A percentile compares a stretch with the other conserved stretches of the same genome.
phyloP scores from a whole-genome alignment of 1,139 yeast species.

The Sugiyamaella japonica region DNA sequence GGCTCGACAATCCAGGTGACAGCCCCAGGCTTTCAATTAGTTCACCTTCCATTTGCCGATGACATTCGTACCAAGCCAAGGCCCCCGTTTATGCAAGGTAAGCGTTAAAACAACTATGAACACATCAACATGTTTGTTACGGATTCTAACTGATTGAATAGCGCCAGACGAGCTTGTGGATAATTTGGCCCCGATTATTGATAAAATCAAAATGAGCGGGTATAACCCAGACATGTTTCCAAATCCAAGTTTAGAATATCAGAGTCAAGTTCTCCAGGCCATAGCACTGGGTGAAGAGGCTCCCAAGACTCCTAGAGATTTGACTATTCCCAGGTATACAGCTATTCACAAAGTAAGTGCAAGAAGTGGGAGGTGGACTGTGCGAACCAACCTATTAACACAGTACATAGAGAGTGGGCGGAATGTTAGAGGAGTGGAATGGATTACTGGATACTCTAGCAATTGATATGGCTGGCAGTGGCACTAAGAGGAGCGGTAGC shows the following conservation, averaged over 20 bases:
- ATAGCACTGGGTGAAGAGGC: slow-evolving; percentile 63
- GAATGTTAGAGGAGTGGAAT: slow-evolving; percentile 25
- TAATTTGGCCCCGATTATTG: slow-evolving; percentile 45
- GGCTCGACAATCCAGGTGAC: slow-evolving; percentile 23
- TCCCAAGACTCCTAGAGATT: slow-evolving; percentile 40
- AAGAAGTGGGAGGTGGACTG: slow-evolving; percentile 20
- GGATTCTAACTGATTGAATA: neutral
- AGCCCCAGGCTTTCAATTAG: slow-evolving; percentile 41
- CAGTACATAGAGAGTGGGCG: slow-evolving; percentile 24
- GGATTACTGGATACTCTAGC: slow-evolving; percentile 6
- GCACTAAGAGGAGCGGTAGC: slow-evolving; percentile 9
- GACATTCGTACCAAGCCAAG: slow-evolving; percentile 40
- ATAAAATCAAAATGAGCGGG: neutral
- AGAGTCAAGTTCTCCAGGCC: slow-evolving; percentile 63
- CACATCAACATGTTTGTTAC: neutral
- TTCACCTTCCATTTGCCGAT: slow-evolving; percentile 44
- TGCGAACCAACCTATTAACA: neutral
- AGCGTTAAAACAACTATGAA: neutral
- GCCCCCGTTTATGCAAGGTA: neutral
- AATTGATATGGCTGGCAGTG: neutral
- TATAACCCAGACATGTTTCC: slow-evolving; percentile 61
- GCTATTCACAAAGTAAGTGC: slow-evolving; percentile 29
- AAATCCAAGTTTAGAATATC: slow-evolving; percentile 70
- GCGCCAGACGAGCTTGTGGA: slow-evolving; percentile 40
- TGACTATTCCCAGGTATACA: slow-evolving; percentile 40